These are phyloP conservation scores for Talaromyces sp. DNA, from an alignment of 2,329 filamentous ascomycete genomes.

Conservation along the genomic window DNA sequence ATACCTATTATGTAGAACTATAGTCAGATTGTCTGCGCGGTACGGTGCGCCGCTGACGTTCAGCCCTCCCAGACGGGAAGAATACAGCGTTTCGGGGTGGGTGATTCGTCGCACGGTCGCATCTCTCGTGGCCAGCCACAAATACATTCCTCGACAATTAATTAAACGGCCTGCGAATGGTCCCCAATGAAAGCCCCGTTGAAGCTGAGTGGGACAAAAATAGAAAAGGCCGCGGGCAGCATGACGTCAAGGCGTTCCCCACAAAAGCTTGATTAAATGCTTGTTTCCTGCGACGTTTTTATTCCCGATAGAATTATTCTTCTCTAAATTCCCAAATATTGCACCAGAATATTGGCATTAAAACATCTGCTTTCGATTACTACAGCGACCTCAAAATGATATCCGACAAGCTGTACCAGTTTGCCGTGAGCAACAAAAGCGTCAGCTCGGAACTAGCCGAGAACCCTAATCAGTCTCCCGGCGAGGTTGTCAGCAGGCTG, in stretches of 20 bases:
- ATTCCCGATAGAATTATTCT: neutral
- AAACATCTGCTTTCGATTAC: neutral
- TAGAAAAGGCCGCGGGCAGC: neutral
- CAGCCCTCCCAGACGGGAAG: neutral
- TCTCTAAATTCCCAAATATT: neutral
- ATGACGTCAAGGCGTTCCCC: constrained; percentile 17
- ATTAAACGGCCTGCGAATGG: neutral
- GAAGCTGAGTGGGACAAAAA: neutral
- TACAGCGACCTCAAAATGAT: neutral
- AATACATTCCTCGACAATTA: too few relatives aligned
- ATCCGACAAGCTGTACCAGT: constrained; percentile 38
- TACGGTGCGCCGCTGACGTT: neutral
- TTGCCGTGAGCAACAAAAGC: constrained; percentile 54
- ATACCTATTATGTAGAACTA: too few relatives aligned
- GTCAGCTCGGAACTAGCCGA: constrained; percentile 58
- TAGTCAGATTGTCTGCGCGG: neutral
- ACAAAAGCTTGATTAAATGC: constrained; percentile 17
- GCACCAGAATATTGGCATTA: neutral
- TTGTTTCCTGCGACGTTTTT: neutral
- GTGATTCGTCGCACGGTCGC: neutral
- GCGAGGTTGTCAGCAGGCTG: constrained; percentile 55
- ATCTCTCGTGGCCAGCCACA: neutral
- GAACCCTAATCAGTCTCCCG: constrained; percentile 53
- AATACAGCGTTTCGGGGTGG: neutral
- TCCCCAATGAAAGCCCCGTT: neutral